Evolutionary conservation across 2,329 filamentous ascomycete species (phyloP).

Genomic region (Colletotrichum noveboracense): DNA sequence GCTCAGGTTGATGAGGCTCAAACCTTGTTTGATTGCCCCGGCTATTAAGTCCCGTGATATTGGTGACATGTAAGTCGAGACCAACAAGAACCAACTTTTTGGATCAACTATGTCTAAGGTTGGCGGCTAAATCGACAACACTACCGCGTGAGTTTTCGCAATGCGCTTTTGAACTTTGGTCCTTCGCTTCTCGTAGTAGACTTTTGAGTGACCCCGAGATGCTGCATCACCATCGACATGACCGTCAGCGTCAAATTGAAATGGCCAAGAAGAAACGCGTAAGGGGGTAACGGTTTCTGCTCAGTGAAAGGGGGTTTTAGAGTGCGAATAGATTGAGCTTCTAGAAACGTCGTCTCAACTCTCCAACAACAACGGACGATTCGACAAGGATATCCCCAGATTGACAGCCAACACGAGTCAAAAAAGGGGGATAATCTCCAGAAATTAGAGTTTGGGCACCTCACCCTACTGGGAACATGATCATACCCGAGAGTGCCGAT

Average conservation of each 20-base stretch:
- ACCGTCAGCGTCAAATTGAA: background rate
- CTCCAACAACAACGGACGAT: background rate
- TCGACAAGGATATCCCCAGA: background rate
- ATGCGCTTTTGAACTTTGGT: background rate
- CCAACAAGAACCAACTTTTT: background rate
- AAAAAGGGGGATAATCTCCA: background rate
- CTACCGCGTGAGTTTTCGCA: background rate
- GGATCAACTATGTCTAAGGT: background rate
- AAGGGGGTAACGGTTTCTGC: background rate
- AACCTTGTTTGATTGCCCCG: background rate
- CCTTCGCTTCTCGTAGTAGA: accelerated
- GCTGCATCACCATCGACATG: background rate
- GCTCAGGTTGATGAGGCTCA: background rate
- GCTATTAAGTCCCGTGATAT: background rate
- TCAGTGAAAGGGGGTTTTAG: background rate
- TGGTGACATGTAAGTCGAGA: background rate
- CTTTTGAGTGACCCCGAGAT: background rate
- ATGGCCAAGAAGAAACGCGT: background rate
- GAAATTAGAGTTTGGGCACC: background rate
- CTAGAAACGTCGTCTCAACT: background rate
- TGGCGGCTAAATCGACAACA: background rate
- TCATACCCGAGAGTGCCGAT: background rate
- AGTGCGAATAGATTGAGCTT: background rate
- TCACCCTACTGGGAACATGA: background rate
- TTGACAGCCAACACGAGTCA: background rate